Conservation (phyloP, 768 basidiomycete species). For the Kondoa malvinella region DNA sequence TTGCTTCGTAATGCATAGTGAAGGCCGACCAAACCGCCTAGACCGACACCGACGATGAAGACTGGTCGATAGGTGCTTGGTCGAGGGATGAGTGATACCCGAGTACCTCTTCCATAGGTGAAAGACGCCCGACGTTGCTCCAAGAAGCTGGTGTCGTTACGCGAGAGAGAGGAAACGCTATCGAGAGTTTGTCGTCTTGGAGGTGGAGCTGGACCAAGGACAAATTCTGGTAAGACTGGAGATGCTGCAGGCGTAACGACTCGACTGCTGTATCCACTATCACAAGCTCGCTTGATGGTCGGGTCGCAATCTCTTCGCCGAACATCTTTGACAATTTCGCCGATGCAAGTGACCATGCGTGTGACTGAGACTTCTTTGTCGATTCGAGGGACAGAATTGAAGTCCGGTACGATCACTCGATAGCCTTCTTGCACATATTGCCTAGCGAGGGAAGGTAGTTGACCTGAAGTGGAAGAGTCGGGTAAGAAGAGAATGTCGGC, state of each 20-base stretch:
- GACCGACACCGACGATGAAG: background rate
- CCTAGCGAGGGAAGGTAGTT: background rate
- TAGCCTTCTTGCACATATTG: background rate
- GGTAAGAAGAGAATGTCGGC: slow-evolving; percentile 4
- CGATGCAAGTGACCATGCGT: background rate
- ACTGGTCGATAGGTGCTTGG: background rate
- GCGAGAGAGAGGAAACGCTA: background rate
- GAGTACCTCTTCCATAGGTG: background rate
- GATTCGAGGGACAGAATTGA: background rate
- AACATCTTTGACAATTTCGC: background rate
- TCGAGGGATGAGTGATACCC: background rate
- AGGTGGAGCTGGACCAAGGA: background rate
- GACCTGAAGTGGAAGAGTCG: background rate
- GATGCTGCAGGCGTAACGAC: background rate
- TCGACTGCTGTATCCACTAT: background rate
- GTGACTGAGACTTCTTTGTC: background rate
- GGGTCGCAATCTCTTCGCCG: background rate
- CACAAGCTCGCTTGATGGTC: background rate
- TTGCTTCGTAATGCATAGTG: background rate
- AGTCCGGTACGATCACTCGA: slow-evolving; percentile 4
- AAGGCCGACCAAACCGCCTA: slow-evolving; percentile 6
- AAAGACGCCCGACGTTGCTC: background rate
- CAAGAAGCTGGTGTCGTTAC: background rate
- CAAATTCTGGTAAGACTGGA: background rate
- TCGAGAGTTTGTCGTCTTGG: background rate